Conservation (phyloP, 106 monocot genomes). For the Vanilla planifolia region DNA sequence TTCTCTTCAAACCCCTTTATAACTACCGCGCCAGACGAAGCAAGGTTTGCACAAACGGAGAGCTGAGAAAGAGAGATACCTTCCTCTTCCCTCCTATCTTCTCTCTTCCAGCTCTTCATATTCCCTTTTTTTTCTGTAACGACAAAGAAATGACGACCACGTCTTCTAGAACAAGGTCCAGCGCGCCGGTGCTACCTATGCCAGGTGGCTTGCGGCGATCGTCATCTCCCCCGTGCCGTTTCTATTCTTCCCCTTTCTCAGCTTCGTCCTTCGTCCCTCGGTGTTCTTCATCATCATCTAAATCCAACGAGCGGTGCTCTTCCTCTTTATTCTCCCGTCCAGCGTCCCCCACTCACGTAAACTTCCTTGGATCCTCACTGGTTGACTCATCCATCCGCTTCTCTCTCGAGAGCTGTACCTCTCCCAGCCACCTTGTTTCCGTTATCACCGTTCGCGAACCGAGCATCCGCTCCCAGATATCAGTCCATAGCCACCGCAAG, state of each 20-base stretch:
- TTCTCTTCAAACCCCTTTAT: no score
- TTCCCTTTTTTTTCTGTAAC: no score
- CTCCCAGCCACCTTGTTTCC: slow-evolving; percentile 27
- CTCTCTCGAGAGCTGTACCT: slow-evolving; percentile 34
- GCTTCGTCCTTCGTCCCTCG: slow-evolving; percentile 3
- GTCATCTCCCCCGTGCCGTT: slow-evolving; percentile 17
- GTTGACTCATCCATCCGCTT: slow-evolving; percentile 28
- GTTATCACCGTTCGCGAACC: background rate
- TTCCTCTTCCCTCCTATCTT: no score
- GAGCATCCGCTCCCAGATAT: slow-evolving; percentile 1
- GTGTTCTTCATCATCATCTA: slow-evolving; percentile 13
- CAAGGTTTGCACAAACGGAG: no score
- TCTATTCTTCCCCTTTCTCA: slow-evolving; percentile 4
- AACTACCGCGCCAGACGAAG: no score
- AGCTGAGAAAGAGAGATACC: no score
- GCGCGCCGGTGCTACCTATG: background rate
- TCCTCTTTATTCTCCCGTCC: slow-evolving; percentile 20
- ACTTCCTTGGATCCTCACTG: slow-evolving; percentile 23
- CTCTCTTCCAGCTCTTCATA: no score
- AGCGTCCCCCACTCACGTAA: slow-evolving; percentile 48
- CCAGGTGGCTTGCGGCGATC: slow-evolving; percentile 19
- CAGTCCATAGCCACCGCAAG: slow-evolving; percentile 12
- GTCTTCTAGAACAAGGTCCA: background rate
- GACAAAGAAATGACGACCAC: background rate
- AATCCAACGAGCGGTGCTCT: slow-evolving; percentile 3